phyloP scores from a whole-genome alignment of 495 filamentous ascomycete species.

The Hypoxylon fuscum region DNA sequence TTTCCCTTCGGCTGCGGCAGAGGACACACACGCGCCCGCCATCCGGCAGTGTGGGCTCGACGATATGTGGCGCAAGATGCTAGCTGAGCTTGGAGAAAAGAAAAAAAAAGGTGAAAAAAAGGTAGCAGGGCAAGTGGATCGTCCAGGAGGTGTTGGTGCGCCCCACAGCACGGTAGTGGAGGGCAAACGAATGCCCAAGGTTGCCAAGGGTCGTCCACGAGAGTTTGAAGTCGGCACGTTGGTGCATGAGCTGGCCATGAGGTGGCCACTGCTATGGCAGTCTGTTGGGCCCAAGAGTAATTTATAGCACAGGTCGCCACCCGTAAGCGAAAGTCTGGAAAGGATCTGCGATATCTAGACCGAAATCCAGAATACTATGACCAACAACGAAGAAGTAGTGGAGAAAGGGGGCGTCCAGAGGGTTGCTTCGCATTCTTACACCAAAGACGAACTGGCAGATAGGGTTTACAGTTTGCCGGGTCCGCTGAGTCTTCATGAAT shows the following conservation, averaged over 20 bases:
- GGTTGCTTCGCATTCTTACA: too few relatives aligned
- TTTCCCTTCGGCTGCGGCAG: neutral
- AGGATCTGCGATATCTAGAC: constrained; percentile 17
- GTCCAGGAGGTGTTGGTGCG: neutral
- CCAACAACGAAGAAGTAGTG: too few relatives aligned
- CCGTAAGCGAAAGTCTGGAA: neutral
- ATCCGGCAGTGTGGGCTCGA: neutral
- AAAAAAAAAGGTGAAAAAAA: too few relatives aligned
- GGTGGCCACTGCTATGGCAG: neutral
- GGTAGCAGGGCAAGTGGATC: neutral
- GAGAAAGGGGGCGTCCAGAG: too few relatives aligned
- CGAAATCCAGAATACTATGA: neutral
- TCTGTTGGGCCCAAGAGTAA: neutral
- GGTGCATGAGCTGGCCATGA: neutral
- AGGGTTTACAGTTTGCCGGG: too few relatives aligned
- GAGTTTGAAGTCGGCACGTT: neutral
- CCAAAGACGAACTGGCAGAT: too few relatives aligned
- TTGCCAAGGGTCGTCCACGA: neutral
- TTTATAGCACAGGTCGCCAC: neutral
- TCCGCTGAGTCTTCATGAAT: too few relatives aligned
- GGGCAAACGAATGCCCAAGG: neutral
- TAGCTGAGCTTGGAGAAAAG: too few relatives aligned
- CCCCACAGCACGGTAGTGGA: neutral
- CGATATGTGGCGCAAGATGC: too few relatives aligned
- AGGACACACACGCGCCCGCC: too few relatives aligned